phyloP scores from a whole-genome alignment of 2,329 filamentous ascomycete genomes.

The Pezicula neosporulosa region DNA sequence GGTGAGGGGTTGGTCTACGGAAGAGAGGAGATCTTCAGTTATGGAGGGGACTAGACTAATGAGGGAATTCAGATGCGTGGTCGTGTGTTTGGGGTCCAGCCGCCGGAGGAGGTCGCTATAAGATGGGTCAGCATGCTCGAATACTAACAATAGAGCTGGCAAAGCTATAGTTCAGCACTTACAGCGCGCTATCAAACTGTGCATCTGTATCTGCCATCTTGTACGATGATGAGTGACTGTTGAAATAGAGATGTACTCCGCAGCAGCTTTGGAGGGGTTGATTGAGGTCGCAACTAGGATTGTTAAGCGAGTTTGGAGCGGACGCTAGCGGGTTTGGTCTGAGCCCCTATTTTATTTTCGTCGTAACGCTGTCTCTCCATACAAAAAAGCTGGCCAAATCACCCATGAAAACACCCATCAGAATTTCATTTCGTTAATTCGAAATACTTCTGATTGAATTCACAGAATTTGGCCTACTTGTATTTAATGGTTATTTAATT shows the following conservation, averaged over 20 bases:
- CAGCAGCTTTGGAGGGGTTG: slow-evolving; percentile 13
- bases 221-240: not conserved
- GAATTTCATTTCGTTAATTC: no score
- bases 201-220: slow-evolving; percentile 28
- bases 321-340: not conserved
- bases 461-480: no score
- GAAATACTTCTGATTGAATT: no score
- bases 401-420: no score
- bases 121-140: not conserved
- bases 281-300: not conserved
- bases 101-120: slow-evolving; percentile 93
- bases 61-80: slow-evolving; percentile 82
- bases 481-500: no score
- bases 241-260: not conserved
- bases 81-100: slow-evolving; percentile 90
- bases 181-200: slow-evolving; percentile 33
- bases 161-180: slow-evolving; percentile 9
- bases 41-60: slow-evolving; percentile 86
- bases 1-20: slow-evolving; percentile 91
- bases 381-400: no score
- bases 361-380: no score
- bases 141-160: not conserved
- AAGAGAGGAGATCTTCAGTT: slow-evolving; percentile 95
- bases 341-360: no score
- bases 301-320: not conserved